These are phyloP conservation scores for Talaromyces sp. DNA, from an alignment of 2,329 filamentous ascomycete genomes.

Conservation along the genomic window DNA sequence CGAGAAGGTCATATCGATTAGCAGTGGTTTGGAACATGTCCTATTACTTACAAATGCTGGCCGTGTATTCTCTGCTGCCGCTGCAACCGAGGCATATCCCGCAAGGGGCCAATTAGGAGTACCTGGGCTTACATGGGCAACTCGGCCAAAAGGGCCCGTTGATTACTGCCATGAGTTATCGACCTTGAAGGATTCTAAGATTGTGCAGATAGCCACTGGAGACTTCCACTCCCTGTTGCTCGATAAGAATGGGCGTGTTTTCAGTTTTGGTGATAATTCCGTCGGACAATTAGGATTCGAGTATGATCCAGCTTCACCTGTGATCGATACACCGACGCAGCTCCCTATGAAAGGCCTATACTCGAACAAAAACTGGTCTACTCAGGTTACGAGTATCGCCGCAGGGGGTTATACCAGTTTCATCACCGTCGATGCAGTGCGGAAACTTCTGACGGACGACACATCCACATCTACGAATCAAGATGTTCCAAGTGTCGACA, in stretches of 20 bases:
- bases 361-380: constrained; percentile 58
- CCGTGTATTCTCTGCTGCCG: constrained; percentile 83
- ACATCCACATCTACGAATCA: constrained; percentile 50
- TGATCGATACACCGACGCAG: constrained; percentile 66
- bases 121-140: constrained; percentile 75
- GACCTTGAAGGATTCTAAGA: constrained; percentile 66
- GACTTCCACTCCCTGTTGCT: constrained; percentile 81
- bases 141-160: constrained; percentile 70
- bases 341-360: constrained; percentile 73
- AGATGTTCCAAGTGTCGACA: constrained; percentile 70
- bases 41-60: constrained; percentile 80
- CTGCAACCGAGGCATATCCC: constrained; percentile 74
- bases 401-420: constrained; percentile 86
- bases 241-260: constrained; percentile 72
- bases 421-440: constrained; percentile 73
- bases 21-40: constrained; percentile 78
- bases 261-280: constrained; percentile 87
- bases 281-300: constrained; percentile 88
- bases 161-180: constrained; percentile 79
- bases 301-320: constrained; percentile 58
- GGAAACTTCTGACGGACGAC: constrained; percentile 52
- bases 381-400: constrained; percentile 71
- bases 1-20: constrained; percentile 71
- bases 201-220: constrained; percentile 74
- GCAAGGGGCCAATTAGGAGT: constrained; percentile 82